Evolutionary conservation across 345 rosid species (phyloP), one percentile per base, ranked within the genome.

Genomic region (Mallotus nudiflorus): DNA sequence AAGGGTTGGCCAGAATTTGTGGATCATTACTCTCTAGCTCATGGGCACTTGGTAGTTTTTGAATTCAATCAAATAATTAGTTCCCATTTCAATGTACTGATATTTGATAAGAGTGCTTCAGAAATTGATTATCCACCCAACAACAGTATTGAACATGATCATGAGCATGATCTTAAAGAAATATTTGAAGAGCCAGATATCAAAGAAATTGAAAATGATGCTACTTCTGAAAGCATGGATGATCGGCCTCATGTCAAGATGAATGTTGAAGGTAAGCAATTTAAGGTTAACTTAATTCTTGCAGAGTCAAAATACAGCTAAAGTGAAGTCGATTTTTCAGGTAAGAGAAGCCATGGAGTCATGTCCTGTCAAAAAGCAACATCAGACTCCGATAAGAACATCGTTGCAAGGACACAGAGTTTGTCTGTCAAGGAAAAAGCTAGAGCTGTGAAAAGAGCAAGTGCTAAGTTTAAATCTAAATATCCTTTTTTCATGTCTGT

Each of bases 401-500:
- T n/a, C n/a, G n/a, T 22, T 9, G 58, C 31, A 5, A 61, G 18
- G 45, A 37, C 18, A 39, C 27, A 39, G 39, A 8, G 16, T 3
- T 39, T 61, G 65, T n/a, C 48, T 9, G 10, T 6, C 11, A 6
- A 37, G 0, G 29, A n/a, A 20, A 61, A 61, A 39, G 65, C 6
- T 60, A 35, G n/a, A n/a, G n/a, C 63, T 45, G 71, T 66, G 44
- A 27, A 33, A 6, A 70, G 16, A 62, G 80, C 81, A 13, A 13
- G 50, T 3, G 56, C 67, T 37, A 3, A 3, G 29, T 80, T 75
- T 62, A 67, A 55, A 55, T 66, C 75, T 25, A 44, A 20, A 27
- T 73, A 75, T 27, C 82, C 84, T 5, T 53, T 42, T 56, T 80
- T 73, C 65, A 31, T 40, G 57, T 44, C 68, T 51, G 48, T 39